A percentile compares a stretch with the other conserved stretches of the same genome.
Evolutionary conservation across 1,139 yeast species (phyloP).

Genomic region (Scheffersomyces parashehatae): DNA sequence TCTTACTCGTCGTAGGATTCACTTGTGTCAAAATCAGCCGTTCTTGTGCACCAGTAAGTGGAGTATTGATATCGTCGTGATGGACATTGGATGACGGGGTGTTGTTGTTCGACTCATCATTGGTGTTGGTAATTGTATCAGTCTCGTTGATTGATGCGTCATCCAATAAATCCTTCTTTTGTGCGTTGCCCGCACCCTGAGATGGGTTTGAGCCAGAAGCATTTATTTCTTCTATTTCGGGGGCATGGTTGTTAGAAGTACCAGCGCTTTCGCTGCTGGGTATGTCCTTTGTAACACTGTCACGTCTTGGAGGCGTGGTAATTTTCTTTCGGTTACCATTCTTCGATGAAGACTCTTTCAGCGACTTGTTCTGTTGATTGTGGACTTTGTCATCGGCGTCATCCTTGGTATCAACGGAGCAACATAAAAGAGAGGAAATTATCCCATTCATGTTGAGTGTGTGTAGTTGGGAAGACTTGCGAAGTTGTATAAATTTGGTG

Average conservation of each 20-base stretch:
- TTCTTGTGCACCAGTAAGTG: not conserved
- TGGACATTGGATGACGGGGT: slow-evolving; percentile 10
- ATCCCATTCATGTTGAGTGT: slow-evolving; percentile 22
- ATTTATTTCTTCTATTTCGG: slow-evolving; percentile 3
- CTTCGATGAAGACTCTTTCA: slow-evolving; percentile 3
- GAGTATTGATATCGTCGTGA: slow-evolving; percentile 10
- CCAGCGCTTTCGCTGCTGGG: slow-evolving; percentile 1
- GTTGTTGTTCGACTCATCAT: slow-evolving; percentile 21
- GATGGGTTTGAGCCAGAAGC: slow-evolving; percentile 1
- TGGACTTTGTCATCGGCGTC: slow-evolving; percentile 29
- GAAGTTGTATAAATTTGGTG: too few species aligned
- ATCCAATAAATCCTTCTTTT: slow-evolving; percentile 33
- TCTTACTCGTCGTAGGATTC: not conserved
- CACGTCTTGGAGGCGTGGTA: slow-evolving; percentile 2
- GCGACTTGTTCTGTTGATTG: slow-evolving; percentile 12
- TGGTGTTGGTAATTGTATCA: slow-evolving; percentile 46
- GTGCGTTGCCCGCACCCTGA: slow-evolving; percentile 5
- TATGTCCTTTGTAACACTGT: not conserved
- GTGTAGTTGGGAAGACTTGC: too few species aligned
- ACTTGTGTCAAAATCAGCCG: slow-evolving; percentile 7
- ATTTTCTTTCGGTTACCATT: not conserved
- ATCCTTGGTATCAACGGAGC: slow-evolving; percentile 39
- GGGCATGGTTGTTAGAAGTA: slow-evolving; percentile 1
- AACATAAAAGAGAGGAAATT: slow-evolving; percentile 40
- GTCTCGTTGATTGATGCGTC: slow-evolving; percentile 46